phyloP scores from a whole-genome alignment of 768 basidiomycete genomes.

The Termitomyces sp. region DNA sequence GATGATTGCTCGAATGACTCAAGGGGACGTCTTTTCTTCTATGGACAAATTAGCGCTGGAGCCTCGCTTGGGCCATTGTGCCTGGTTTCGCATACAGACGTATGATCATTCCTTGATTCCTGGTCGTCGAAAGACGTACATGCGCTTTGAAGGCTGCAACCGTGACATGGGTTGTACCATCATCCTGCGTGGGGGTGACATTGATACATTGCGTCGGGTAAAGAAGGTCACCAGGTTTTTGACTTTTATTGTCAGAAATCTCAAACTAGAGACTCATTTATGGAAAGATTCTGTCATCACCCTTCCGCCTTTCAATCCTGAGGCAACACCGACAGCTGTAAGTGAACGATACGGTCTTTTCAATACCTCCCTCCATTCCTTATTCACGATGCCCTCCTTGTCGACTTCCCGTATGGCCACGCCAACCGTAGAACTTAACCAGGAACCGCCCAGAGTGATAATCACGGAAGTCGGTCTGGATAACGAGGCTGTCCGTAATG shows the following conservation, averaged over 20 bases:
- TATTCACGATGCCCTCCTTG: constrained; percentile 23
- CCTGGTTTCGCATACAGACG: constrained; percentile 82
- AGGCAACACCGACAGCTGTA: constrained; percentile 53
- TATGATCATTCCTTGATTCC: constrained; percentile 94
- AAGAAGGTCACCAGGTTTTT: constrained; percentile 94
- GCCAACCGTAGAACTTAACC: constrained; percentile 15
- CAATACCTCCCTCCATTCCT: constrained; percentile 18
- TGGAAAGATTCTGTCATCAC: constrained; percentile 88
- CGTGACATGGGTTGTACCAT: constrained; percentile 94
- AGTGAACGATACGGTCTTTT: constrained; percentile 17
- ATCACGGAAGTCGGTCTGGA: constrained; percentile 25
- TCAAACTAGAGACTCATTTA: constrained; percentile 91
- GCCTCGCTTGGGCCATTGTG: constrained; percentile 85
- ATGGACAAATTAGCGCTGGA: constrained; percentile 92
- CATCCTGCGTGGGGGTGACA: constrained; percentile 81
- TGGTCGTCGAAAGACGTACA: constrained; percentile 91
- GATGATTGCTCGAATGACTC: constrained; percentile 89
- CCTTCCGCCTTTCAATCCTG: constrained; percentile 57
- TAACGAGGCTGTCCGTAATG: constrained; percentile 55
- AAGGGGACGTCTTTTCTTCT: constrained; percentile 91
- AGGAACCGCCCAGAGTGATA: constrained; percentile 14
- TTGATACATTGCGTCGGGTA: constrained; percentile 73
- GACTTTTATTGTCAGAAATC: constrained; percentile 86
- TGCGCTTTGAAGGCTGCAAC: constrained; percentile 97
- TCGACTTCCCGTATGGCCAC: constrained; percentile 26